These are phyloP conservation scores for Fusarium newnesense DNA, from an alignment of 2,329 filamentous ascomycete genomes.

Conservation along the genomic window DNA sequence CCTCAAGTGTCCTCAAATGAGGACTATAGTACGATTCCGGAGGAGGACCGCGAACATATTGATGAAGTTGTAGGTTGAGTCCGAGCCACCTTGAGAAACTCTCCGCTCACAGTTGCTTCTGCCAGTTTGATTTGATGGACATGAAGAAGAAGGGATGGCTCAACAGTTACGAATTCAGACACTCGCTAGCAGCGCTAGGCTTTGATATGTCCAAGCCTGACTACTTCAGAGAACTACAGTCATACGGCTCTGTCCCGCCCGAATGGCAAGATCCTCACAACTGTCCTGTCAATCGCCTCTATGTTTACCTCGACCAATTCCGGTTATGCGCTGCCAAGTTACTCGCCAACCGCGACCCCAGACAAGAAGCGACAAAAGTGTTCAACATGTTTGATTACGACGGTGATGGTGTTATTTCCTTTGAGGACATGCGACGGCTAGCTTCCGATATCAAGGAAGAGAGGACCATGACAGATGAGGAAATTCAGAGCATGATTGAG, in stretches of 20 bases:
- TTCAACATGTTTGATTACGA: constrained; percentile 95
- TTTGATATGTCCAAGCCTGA: constrained; percentile 91
- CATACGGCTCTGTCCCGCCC: constrained; percentile 79
- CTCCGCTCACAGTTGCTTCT: constrained; percentile 28
- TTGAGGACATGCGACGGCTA: constrained; percentile 88
- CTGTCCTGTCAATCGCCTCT: constrained; percentile 57
- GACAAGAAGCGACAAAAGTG: constrained; percentile 90
- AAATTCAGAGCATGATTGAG: constrained; percentile 95
- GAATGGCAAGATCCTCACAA: constrained; percentile 61
- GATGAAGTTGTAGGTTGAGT: constrained; percentile 81
- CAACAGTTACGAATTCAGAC: constrained; percentile 98
- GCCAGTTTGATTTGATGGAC: constrained; percentile 92
- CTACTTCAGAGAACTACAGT: constrained; percentile 81
- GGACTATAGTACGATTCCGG: constrained; percentile 66
- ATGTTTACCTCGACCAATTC: constrained; percentile 66
- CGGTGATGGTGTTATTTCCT: constrained; percentile 87
- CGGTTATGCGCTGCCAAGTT: constrained; percentile 80
- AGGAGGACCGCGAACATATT: constrained; percentile 93
- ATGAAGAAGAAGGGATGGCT: constrained; percentile 94
- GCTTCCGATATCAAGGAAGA: constrained; percentile 89
- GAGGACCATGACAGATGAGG: constrained; percentile 85
- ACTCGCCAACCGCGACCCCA: constrained; percentile 83
- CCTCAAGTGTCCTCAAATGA: constrained; percentile 52
- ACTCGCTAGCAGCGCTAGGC: constrained; percentile 93
- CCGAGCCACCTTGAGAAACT: background rate